These are phyloP conservation scores for Alternaria sp. DNA, from an alignment of 2,329 filamentous ascomycete species.

Conservation along the genomic window DNA sequence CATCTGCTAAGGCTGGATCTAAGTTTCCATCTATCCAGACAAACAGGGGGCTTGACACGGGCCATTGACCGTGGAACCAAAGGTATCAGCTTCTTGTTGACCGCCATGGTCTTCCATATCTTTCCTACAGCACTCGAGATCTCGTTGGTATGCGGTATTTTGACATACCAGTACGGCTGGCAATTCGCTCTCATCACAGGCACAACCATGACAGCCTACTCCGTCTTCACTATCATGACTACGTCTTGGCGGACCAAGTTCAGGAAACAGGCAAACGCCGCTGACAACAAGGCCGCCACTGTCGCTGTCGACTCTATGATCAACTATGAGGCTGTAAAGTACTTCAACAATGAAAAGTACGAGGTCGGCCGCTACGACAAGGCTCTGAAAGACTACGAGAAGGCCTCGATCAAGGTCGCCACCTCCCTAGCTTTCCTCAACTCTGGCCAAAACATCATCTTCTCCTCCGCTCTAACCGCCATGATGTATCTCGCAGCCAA, in stretches of 20 bases:
- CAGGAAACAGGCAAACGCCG: slow-evolving; percentile 90
- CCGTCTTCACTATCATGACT: slow-evolving; percentile 95
- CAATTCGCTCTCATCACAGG: slow-evolving; percentile 92
- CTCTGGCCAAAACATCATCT: slow-evolving; percentile 95
- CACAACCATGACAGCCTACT: slow-evolving; percentile 90
- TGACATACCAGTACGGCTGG: slow-evolving; percentile 93
- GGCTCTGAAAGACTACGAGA: slow-evolving; percentile 85
- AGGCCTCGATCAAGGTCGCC: slow-evolving; percentile 94
- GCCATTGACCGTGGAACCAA: slow-evolving; percentile 98
- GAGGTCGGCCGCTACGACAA: slow-evolving; percentile 91
- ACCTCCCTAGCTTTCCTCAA: slow-evolving; percentile 94
- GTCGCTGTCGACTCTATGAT: slow-evolving; percentile 96
- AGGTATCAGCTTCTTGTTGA: slow-evolving; percentile 95
- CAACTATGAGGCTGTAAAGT: slow-evolving; percentile 99
- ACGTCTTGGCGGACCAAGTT: slow-evolving; percentile 98
- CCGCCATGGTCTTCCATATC: slow-evolving; percentile 98
- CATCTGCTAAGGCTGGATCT: slow-evolving; percentile 89
- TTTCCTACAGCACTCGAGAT: slow-evolving; percentile 94
- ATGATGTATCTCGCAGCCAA: slow-evolving; percentile 99
- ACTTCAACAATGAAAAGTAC: slow-evolving; percentile 98
- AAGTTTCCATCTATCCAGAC: slow-evolving; percentile 90
- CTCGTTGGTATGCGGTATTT: slow-evolving; percentile 90
- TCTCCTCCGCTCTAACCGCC: slow-evolving; percentile 87
- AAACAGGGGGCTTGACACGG: slow-evolving; percentile 91
- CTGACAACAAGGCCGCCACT: slow-evolving; percentile 93